Evolutionary conservation across 2,329 filamentous ascomycete genomes (phyloP).

Genomic region (Paraphaeosphaeria minitans): DNA sequence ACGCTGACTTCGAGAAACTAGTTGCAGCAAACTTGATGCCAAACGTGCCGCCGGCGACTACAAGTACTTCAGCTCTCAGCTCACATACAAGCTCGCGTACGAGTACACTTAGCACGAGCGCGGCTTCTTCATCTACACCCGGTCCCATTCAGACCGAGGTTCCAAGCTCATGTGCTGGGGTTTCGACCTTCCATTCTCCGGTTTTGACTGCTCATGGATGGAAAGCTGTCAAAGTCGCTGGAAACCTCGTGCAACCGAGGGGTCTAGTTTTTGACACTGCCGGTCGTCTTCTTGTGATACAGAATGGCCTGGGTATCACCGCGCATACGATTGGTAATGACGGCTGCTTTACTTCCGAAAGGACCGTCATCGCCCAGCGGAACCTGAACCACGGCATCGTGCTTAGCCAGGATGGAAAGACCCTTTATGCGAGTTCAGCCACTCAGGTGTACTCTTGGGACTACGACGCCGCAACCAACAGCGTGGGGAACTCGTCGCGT

Average conservation of each 20-base stretch:
- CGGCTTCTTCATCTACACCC: slow-evolving; percentile 15
- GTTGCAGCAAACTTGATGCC: slow-evolving; percentile 30
- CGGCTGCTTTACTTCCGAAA: slow-evolving; percentile 33
- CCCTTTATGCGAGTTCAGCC: slow-evolving; percentile 35
- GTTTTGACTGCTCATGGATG: slow-evolving; percentile 29
- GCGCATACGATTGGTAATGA: slow-evolving; percentile 46
- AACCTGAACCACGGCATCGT: slow-evolving; percentile 40
- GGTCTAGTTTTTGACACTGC: slow-evolving; percentile 47
- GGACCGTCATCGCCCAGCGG: slow-evolving; percentile 27
- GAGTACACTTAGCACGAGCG: slow-evolving; percentile 24
- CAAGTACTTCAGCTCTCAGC: slow-evolving; percentile 8
- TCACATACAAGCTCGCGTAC: slow-evolving; percentile 17
- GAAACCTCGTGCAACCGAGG: slow-evolving; percentile 46
- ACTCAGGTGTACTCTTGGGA: slow-evolving; percentile 32
- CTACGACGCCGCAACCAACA: slow-evolving; percentile 31
- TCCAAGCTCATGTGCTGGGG: slow-evolving; percentile 27
- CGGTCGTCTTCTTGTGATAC: slow-evolving; percentile 50
- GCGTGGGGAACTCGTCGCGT: slow-evolving; percentile 36
- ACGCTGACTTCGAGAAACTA: slow-evolving; percentile 30
- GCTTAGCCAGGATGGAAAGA: slow-evolving; percentile 36
- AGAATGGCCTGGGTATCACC: slow-evolving; percentile 47
- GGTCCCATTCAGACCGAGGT: slow-evolving; percentile 25
- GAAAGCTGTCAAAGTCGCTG: slow-evolving; percentile 47
- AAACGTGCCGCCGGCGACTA: slow-evolving; percentile 20
- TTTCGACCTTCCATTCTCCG: slow-evolving; percentile 24